phyloP scores from a whole-genome alignment of 495 filamentous ascomycete genomes.

The Oleoguttula mirabilis region DNA sequence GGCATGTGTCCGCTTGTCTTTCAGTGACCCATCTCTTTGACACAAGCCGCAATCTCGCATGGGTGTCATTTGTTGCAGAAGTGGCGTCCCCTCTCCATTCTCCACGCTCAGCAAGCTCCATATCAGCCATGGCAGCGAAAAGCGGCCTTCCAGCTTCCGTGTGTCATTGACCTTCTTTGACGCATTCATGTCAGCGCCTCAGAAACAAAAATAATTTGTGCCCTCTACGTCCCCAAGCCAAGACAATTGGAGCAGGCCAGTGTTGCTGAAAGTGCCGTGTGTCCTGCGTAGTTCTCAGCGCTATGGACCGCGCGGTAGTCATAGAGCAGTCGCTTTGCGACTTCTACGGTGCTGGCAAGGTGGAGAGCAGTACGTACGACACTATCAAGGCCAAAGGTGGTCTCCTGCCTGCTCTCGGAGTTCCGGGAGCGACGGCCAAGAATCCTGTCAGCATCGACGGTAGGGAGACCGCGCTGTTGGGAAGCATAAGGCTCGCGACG shows the following conservation, averaged over 20 bases:
- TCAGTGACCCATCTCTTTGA: not conserved
- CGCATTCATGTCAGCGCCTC: not conserved
- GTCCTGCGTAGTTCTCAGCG: not conserved
- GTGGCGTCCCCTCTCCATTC: not conserved
- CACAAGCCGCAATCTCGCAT: not conserved
- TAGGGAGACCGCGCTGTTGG: no score
- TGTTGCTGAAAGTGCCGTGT: not conserved
- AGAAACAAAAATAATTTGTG: not conserved
- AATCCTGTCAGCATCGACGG: no score
- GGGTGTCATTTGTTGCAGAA: not conserved
- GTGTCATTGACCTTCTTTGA: not conserved
- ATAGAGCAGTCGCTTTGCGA: not conserved
- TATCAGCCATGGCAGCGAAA: not conserved
- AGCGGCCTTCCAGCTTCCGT: not conserved
- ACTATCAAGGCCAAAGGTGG: no score
- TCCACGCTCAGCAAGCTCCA: not conserved
- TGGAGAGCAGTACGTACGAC: not conserved
- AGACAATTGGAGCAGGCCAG: not conserved
- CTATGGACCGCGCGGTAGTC: not conserved
- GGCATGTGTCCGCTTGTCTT: no score
- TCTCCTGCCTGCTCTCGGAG: no score
- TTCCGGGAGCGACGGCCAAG: no score
- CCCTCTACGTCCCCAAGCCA: not conserved
- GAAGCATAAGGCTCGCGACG: no score
- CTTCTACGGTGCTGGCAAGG: not conserved